Conservation (phyloP, 805 yeast species). For the Hanseniaspora occidentalis region DNA sequence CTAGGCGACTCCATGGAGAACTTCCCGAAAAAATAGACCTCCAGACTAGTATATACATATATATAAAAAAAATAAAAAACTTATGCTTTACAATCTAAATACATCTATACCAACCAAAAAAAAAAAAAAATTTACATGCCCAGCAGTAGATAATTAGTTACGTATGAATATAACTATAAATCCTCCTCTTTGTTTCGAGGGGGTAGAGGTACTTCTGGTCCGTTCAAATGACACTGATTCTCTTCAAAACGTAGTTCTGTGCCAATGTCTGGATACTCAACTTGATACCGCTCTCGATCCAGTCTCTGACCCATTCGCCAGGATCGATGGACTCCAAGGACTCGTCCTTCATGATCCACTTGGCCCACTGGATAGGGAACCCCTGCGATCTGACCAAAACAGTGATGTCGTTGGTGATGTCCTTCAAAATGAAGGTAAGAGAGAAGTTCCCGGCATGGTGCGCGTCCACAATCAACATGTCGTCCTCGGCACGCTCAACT, state of each 20-base stretch:
- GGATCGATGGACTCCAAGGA: conserved; percentile 42
- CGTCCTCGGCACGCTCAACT: conserved; percentile 14
- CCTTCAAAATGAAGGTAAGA: conserved; percentile 66
- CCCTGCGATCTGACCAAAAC: conserved; percentile 76
- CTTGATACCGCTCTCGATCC: conserved; percentile 70
- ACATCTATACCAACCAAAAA: background rate
- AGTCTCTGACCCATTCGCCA: conserved; percentile 68
- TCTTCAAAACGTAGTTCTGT: conserved; percentile 76
- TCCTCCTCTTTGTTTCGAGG: too few species aligned
- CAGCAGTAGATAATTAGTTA: too few species aligned
- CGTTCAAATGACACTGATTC: conserved; percentile 44
- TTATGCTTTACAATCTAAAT: too few species aligned
- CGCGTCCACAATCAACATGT: conserved; percentile 26
- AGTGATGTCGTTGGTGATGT: conserved; percentile 63
- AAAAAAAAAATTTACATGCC: background rate
- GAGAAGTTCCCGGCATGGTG: conserved; percentile 43
- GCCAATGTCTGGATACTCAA: conserved; percentile 78
- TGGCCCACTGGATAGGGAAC: conserved; percentile 80
- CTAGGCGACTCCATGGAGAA: conserved; percentile 16
- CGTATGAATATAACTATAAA: too few species aligned
- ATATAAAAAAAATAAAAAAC: background rate
- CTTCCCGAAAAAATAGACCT: conserved; percentile 2
- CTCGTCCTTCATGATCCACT: conserved; percentile 51
- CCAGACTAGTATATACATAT: conserved; percentile 1
- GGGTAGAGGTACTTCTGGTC: too few species aligned